Percentiles rank a stretch among this genome's conserved stretches.
Evolutionary conservation across 768 basidiomycete genomes (phyloP).

Genomic region (Mycena galericulata): DNA sequence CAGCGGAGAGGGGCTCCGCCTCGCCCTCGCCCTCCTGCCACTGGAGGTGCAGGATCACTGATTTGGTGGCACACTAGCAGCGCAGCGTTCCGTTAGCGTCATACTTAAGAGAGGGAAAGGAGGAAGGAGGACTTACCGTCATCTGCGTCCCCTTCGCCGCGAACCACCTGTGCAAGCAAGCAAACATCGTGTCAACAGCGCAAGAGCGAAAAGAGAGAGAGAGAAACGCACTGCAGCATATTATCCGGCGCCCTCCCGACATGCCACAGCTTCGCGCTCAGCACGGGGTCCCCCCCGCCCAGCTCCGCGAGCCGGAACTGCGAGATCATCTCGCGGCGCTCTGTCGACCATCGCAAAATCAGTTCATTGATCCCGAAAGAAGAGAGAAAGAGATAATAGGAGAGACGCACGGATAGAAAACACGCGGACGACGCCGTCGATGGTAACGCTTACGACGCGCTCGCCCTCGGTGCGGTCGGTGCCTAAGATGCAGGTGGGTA

Average conservation of each 20-base stretch:
- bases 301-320: slow-evolving; percentile 90
- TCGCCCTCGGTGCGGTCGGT: slow-evolving; percentile 67
- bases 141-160: slow-evolving; percentile 91
- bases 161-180: slow-evolving; percentile 72
- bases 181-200: background rate
- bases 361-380: background rate
- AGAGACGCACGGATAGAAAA: slow-evolving; percentile 88
- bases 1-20: slow-evolving; percentile 1
- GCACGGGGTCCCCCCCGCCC: slow-evolving; percentile 71
- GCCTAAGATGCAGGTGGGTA: slow-evolving; percentile 2
- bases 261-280: slow-evolving; percentile 77
- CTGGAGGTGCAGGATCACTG: slow-evolving; percentile 85
- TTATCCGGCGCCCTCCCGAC: slow-evolving; percentile 87
- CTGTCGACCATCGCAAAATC: slow-evolving; percentile 36
- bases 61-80: slow-evolving; percentile 95
- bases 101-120: background rate
- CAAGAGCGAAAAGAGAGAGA: background rate
- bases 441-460: slow-evolving; percentile 89
- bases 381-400: slow-evolving; percentile 20
- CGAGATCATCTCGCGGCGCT: slow-evolving; percentile 88
- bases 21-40: slow-evolving; percentile 78
- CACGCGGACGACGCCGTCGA: slow-evolving; percentile 91
- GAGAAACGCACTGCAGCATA: slow-evolving; percentile 78
- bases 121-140: slow-evolving; percentile 77
- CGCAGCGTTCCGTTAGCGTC: too few species aligned